Conservation (phyloP, 441 rosid species). For the Erodium chrysanthum region DNA sequence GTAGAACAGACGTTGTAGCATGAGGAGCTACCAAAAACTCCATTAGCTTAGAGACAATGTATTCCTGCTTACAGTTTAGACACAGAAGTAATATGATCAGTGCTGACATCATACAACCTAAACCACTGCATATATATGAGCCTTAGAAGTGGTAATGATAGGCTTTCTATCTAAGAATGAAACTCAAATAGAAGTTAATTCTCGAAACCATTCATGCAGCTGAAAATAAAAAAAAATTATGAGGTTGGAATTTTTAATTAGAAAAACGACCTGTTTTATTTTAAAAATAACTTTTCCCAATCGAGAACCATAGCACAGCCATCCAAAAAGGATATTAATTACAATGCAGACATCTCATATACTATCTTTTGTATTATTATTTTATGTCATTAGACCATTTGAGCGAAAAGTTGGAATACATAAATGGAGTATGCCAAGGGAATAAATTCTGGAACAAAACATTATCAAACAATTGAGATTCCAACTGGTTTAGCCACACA, state of each 20-base stretch:
- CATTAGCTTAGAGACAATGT: slow-evolving; percentile 48
- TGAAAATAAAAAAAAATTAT: neutral
- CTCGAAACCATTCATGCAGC: neutral
- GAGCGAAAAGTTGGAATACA: neutral
- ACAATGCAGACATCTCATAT: neutral
- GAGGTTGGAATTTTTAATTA: too few species aligned
- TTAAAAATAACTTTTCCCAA: too few species aligned
- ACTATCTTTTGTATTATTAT: neutral
- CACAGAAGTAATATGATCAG: neutral
- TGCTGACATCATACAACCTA: slow-evolving; percentile 8
- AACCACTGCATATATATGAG: neutral
- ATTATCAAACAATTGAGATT: neutral
- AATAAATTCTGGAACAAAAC: neutral
- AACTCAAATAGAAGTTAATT: neutral
- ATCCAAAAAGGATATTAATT: neutral
- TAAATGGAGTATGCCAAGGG: neutral
- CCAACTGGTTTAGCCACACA: neutral
- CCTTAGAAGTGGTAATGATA: too few species aligned
- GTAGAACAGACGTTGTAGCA: slow-evolving; percentile 46
- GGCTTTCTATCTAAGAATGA: too few species aligned
- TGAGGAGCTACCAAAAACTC: slow-evolving; percentile 81
- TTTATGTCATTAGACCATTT: neutral
- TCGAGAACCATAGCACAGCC: too few species aligned
- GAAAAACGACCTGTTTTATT: too few species aligned
- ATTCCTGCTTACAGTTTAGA: slow-evolving; percentile 51